A percentile compares a stretch with the other conserved stretches of the same genome.
These are phyloP conservation scores for Heliamphora exappendiculata DNA, from an alignment of 148 eudicot genomes.

Conservation along the genomic window DNA sequence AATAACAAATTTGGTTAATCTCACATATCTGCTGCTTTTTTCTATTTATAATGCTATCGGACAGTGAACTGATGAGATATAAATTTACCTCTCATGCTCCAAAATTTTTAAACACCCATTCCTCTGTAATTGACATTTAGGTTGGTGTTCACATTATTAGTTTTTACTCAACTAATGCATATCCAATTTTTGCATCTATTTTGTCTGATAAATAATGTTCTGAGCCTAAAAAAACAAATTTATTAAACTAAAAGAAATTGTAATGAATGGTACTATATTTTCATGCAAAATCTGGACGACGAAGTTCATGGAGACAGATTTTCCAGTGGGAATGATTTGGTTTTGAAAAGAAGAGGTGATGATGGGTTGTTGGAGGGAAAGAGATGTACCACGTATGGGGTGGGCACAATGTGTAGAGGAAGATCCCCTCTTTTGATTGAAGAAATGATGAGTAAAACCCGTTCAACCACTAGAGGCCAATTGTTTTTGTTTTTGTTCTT, in stretches of 20 bases:
- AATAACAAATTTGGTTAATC: no score
- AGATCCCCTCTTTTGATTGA: slow-evolving; percentile 46
- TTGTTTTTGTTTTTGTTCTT: slow-evolving; percentile 14
- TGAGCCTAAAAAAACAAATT: not conserved
- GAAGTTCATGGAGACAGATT: slow-evolving; percentile 23
- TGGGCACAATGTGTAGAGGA: slow-evolving; percentile 13
- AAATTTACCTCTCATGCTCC: no score
- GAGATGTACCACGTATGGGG: not conserved
- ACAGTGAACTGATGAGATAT: no score
- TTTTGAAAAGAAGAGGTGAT: slow-evolving; percentile 20
- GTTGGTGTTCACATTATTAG: not conserved
- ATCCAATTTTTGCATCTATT: no score
- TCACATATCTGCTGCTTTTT: no score
- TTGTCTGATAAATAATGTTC: no score
- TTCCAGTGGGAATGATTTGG: slow-evolving; percentile 38
- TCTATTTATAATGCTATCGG: no score
- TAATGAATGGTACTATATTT: not conserved
- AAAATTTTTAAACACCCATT: not conserved
- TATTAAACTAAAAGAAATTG: not conserved
- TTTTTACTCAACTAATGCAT: no score
- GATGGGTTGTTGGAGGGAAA: not conserved
- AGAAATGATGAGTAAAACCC: slow-evolving; percentile 54
- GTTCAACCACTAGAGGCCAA: slow-evolving; percentile 23
- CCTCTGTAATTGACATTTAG: not conserved
- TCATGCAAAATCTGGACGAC: slow-evolving; percentile 4